phyloP scores from a whole-genome alignment of 1,284 basidiomycete genomes.

The Ganoderma multipileum region DNA sequence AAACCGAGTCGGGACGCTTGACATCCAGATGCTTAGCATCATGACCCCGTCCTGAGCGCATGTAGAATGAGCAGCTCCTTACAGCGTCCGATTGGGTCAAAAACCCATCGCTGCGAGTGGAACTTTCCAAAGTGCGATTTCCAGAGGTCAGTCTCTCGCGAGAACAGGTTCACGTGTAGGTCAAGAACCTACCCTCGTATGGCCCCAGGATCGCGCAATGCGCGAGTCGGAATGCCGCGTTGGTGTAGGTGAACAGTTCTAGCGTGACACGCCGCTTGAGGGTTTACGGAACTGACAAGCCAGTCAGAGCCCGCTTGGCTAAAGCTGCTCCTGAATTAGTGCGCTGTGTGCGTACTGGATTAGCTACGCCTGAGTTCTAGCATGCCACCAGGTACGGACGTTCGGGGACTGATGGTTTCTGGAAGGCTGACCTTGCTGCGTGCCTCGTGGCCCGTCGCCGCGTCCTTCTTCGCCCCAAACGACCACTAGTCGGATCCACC shows the following conservation, averaged over 20 bases:
- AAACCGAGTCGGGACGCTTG: background rate
- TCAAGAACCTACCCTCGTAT: background rate
- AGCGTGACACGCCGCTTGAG: background rate
- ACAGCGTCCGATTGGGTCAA: background rate
- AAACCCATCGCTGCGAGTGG: background rate
- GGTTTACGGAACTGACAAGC: background rate
- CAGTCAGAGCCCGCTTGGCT: background rate
- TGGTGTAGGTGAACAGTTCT: background rate
- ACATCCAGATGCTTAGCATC: background rate
- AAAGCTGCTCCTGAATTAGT: background rate
- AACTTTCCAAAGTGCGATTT: background rate
- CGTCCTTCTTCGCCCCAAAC: background rate
- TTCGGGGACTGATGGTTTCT: background rate
- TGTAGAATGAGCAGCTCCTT: background rate
- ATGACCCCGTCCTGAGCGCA: background rate
- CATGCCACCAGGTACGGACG: slow-evolving; percentile 4
- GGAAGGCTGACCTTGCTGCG: slow-evolving; percentile 6
- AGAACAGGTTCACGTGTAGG: background rate
- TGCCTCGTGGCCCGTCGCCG: slow-evolving; percentile 8
- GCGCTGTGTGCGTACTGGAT: background rate
- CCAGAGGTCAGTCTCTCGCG: background rate
- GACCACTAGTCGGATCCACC: no score
- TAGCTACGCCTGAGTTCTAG: slow-evolving; percentile 1
- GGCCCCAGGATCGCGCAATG: background rate
- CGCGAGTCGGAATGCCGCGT: background rate